phyloP scores from a whole-genome alignment of 1,139 yeast genomes.

The Diutina neorugosa region DNA sequence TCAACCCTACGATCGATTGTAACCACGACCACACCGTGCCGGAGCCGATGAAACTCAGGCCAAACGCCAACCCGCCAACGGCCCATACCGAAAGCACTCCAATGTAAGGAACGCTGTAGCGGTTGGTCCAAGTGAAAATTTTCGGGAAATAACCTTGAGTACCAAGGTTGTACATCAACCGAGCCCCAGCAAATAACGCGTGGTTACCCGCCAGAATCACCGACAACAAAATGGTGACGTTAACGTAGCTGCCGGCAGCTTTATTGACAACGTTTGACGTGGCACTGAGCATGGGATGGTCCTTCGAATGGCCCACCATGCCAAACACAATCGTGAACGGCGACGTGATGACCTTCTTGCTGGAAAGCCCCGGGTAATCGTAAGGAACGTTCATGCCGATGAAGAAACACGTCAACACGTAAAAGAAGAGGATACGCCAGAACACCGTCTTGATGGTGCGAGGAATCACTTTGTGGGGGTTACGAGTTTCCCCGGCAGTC shows the following conservation, averaged over 20 bases:
- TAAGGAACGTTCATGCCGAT: conserved; percentile 12
- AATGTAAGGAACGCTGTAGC: conserved; percentile 27
- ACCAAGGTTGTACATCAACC: conserved; percentile 29
- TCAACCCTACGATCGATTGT: conserved; percentile 31
- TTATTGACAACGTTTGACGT: conserved; percentile 13
- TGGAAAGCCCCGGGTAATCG: conserved; percentile 15
- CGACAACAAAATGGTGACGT: conserved; percentile 31
- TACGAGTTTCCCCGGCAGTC: conserved; percentile 29
- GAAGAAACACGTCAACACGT: conserved; percentile 10
- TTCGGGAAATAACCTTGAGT: conserved; percentile 29
- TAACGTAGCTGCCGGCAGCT: conserved; percentile 32
- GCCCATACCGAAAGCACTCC: conserved; percentile 30
- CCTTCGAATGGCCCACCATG: conserved; percentile 21
- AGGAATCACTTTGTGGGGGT: conserved; percentile 32
- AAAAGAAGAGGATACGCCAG: conserved; percentile 13
- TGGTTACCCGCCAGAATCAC: conserved; percentile 37
- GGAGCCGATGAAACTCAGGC: conserved; percentile 30
- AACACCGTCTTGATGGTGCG: conserved; percentile 15
- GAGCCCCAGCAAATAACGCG: conserved; percentile 31
- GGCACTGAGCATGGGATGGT: neutral
- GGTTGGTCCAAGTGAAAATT: conserved; percentile 21
- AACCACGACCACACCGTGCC: conserved; percentile 35
- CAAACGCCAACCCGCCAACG: conserved; percentile 23
- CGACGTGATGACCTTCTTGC: conserved; percentile 37
- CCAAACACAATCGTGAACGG: conserved; percentile 58